Percentiles rank a stretch among this genome's conserved stretches.
phyloP scores from a whole-genome alignment of 768 basidiomycete genomes.

The Podaxis sp. region DNA sequence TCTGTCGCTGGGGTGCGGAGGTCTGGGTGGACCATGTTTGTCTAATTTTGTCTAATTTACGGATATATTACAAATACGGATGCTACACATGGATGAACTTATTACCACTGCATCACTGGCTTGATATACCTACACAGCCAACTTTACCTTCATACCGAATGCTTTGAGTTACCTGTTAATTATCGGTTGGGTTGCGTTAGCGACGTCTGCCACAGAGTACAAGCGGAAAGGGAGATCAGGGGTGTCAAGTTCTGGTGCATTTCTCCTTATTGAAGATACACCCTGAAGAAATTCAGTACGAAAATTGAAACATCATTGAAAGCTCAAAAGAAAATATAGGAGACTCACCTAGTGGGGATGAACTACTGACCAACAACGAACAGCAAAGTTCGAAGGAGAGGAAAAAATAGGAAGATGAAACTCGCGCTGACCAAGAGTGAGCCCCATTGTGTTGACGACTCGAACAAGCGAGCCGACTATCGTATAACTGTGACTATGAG shows the following conservation, averaged over 20 bases:
- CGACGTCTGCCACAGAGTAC: neutral
- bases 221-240: slow-evolving; percentile 28
- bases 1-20: too few relatives aligned
- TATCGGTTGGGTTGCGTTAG: slow-evolving; percentile 2
- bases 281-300: slow-evolving; percentile 89
- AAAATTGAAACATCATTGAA: slow-evolving; percentile 53
- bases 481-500: slow-evolving; percentile 91
- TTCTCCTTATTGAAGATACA: slow-evolving; percentile 60
- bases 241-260: slow-evolving; percentile 78
- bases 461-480: slow-evolving; percentile 46
- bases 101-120: neutral
- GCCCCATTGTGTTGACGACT: slow-evolving; percentile 85
- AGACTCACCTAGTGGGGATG: slow-evolving; percentile 14
- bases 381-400: slow-evolving; percentile 42
- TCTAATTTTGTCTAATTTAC: neutral
- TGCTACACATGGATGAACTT: neutral
- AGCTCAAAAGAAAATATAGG: slow-evolving; percentile 12
- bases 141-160: neutral
- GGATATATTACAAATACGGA: neutral
- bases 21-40: neutral
- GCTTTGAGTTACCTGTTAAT: neutral
- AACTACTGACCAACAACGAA: slow-evolving; percentile 23
- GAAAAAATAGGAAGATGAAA: slow-evolving; percentile 48
- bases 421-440: slow-evolving; percentile 74
- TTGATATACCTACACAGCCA: neutral